Evolutionary conservation across 1,284 basidiomycete genomes (phyloP), one percentile per base, ranked within the genome.

Genomic region (Cutaneotrichosporon cavernicola): DNA sequence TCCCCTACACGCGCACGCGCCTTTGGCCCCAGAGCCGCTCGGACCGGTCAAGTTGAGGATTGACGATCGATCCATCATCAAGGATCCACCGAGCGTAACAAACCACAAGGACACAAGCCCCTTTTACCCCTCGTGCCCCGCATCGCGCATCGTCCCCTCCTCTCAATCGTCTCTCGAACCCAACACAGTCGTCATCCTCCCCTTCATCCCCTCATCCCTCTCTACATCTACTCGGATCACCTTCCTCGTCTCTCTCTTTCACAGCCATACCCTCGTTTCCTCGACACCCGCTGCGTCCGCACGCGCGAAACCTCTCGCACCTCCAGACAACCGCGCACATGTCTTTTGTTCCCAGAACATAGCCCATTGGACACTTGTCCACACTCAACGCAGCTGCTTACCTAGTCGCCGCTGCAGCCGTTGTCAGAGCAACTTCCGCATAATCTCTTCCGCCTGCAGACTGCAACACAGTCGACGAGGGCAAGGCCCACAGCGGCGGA

Each of bases 281-380:
- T 26, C 47, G 6, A 21, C 47, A 49, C 47, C 50, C 30, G 55
- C 43, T 38, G 55, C 55, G 36, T 56, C 38, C 38, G 21, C 36
- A 40, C 55, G 55, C 55, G 38, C 38, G 14, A n/a, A 8, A 51
- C 31, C 14, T 34, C 43, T 46, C 43, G 31, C 30, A 5, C 51
- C 51, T 31, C 31, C 14, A 31, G 31, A 34, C 16, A 32, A 13
- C 26, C 51, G 55, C 55, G 3, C 55, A 56, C 55, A 56, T 56
- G 55, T 56, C 36, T 46, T 40, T 56, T 40, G 55, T 56, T 30
- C 55, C n/a, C 38, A 43, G 38, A 38, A 56, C 55, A 40, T 56
- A 56, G 55, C 55, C 36, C 14, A 21, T 16, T 46, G 55, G 55
- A 43, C 55, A 46, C 22, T 22, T 22, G 55, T 56, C 55, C 55